Evolutionary conservation across 805 yeast species (phyloP), one percentile per base, ranked within the genome.

Genomic region (Lachancea waltii): DNA sequence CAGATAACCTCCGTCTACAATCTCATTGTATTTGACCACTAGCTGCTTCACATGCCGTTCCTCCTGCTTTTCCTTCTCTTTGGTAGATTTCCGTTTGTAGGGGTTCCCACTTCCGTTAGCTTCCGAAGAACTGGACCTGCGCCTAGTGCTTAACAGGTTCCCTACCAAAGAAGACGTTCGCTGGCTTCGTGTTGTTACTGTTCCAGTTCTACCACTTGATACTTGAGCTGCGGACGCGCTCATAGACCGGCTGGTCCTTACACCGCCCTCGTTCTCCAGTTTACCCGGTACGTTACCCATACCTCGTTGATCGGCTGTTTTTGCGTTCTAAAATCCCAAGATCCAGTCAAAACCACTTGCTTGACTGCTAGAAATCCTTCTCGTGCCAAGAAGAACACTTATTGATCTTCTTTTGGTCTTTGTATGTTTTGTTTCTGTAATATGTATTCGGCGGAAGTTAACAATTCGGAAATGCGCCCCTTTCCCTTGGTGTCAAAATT

Each of bases 1-100:
- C 46, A 90, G 63, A 55, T 66, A 87, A 2, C 98, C 98, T 14
- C 98, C 98, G 62, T 92, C 97, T 11, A 90, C 95, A 45, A 68
- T 75, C 53, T 85, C 95, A 27, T 68, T 68, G 50, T 60, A 72
- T 44, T 71, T 66, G 2, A 83, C 85, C 16, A 83, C 64, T 38
- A 83, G 63, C 17, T 77, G 71, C 44, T 63, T 49, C 38, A 73
- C 74, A 49, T 78, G 85, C 13, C 62, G 60, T 44, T 78, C 83
- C 39, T 70, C 70, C 35, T 58, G 56, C 35, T 54, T 56, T 42
- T 73, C 79, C 51, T 73, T 75, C 26, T 82, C 89, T 33, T 64
- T 73, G n/a, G 70, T 70, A 22, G 60, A 58, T 33, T 62, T 67
- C 41, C 56, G 62, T 48, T 63, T 72, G 15, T 38, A 36, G 11